Percentiles rank a stretch among this genome's conserved stretches.
These are phyloP conservation scores for Plasmodium billcollinsi DNA, from an alignment of 169 alveolate genomes.

Conservation along the genomic window DNA sequence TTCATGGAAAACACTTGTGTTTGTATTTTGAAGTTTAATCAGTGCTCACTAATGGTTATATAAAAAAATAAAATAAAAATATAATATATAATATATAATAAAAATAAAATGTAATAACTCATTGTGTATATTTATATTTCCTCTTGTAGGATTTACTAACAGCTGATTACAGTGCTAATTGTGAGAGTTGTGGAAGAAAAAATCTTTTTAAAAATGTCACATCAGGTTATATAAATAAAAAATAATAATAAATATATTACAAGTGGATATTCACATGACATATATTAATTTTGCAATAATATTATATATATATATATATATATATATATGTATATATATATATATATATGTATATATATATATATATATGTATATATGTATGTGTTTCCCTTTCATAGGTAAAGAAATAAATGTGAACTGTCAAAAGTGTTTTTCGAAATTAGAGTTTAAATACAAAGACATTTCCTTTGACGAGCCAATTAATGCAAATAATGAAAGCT, in stretches of 20 bases:
- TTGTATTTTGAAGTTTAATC: slow-evolving; percentile 61
- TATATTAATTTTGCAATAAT: too few species aligned
- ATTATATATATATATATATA: background rate
- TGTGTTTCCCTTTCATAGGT: slow-evolving; percentile 14
- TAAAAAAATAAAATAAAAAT: background rate
- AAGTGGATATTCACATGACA: too few species aligned
- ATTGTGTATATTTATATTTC: slow-evolving; percentile 2
- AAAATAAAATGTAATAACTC: too few species aligned
- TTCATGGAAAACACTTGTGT: slow-evolving; percentile 61
- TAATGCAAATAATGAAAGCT: slow-evolving; percentile 42
- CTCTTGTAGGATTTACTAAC: slow-evolving; percentile 37
- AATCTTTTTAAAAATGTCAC: slow-evolving; percentile 49
- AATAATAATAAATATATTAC: too few species aligned
- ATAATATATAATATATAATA: too few species aligned
- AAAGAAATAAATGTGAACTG: slow-evolving; percentile 54
- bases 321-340: slow-evolving; percentile 1
- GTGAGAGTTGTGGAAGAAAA: slow-evolving; percentile 71
- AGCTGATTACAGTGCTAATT: slow-evolving; percentile 46
- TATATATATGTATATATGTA: slow-evolving; percentile 1
- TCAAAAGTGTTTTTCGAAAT: slow-evolving; percentile 55
- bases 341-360: background rate
- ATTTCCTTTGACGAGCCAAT: slow-evolving; percentile 47
- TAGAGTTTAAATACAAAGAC: slow-evolving; percentile 57
- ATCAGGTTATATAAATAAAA: slow-evolving; percentile 16
- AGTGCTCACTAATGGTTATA: slow-evolving; percentile 63